A percentile compares a stretch with the other conserved stretches of the same genome.
Conservation (phyloP, 768 basidiomycete species). For the Termitomyces sp. region DNA sequence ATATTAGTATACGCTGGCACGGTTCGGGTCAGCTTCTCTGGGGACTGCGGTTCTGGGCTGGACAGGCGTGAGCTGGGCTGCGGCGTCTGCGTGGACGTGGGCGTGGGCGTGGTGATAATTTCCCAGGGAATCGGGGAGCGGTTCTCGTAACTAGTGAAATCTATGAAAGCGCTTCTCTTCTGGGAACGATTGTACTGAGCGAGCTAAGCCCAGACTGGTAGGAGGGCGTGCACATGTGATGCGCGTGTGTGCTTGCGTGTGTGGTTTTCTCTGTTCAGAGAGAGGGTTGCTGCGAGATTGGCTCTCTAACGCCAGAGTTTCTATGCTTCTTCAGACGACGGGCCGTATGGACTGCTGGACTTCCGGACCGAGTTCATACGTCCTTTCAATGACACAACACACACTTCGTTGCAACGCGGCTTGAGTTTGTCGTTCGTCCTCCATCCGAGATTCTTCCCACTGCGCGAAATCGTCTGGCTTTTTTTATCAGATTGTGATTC, state of each 20-base stretch:
- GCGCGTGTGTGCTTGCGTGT: not conserved
- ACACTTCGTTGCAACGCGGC: no score
- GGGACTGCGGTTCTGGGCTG: not conserved
- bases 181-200: not conserved
- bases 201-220: not conserved
- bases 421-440: no score
- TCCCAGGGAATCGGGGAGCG: not conserved
- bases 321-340: not conserved
- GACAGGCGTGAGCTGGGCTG: not conserved
- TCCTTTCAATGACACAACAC: not conserved
- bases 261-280: not conserved
- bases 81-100: not conserved
- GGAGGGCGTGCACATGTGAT: not conserved
- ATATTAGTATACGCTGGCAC: not conserved
- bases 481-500: not conserved
- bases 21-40: not conserved
- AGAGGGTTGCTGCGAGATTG: not conserved
- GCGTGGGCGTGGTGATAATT: no score
- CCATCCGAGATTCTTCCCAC: not conserved
- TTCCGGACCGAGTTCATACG: not conserved
- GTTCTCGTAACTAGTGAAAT: not conserved
- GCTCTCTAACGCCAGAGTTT: not conserved
- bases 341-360: not conserved
- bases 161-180: not conserved
- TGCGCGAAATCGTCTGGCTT: not conserved